These are phyloP conservation scores for Schwanniomyces pseudopolymorphus DNA, from an alignment of 805 yeast species.

Conservation along the genomic window DNA sequence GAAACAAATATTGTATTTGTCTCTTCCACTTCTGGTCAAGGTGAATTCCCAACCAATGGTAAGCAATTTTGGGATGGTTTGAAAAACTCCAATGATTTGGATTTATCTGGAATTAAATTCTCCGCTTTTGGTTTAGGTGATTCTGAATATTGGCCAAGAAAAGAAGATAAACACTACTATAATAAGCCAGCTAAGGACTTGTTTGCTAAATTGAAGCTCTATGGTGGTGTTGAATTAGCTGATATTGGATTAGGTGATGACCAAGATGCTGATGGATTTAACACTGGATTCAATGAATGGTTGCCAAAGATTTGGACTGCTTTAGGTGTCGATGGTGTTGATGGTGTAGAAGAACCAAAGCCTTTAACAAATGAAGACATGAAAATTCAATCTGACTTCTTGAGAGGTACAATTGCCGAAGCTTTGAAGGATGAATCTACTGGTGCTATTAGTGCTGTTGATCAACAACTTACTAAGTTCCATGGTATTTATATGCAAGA, in stretches of 20 bases:
- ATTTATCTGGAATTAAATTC: constrained; percentile 55
- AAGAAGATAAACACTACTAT: constrained; percentile 90
- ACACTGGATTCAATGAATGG: constrained; percentile 90
- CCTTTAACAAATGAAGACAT: constrained; percentile 92
- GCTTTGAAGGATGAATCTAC: constrained; percentile 80
- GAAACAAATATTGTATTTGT: constrained; percentile 70
- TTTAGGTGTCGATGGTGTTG: constrained; percentile 79
- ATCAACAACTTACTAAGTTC: constrained; percentile 93
- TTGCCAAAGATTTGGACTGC: constrained; percentile 83
- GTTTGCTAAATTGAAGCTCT: constrained; percentile 56
- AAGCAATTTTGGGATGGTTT: constrained; percentile 72
- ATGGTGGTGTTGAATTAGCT: constrained; percentile 73
- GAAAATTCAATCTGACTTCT: constrained; percentile 79
- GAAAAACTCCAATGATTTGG: constrained; percentile 61
- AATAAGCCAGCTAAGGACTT: constrained; percentile 87
- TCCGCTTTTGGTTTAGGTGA: constrained; percentile 81
- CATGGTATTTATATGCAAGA: constrained; percentile 99
- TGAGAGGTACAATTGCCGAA: constrained; percentile 91
- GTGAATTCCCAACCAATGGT: constrained; percentile 84
- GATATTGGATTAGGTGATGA: constrained; percentile 92
- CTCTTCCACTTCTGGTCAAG: constrained; percentile 81
- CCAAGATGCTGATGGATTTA: constrained; percentile 94
- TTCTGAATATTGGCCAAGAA: constrained; percentile 93
- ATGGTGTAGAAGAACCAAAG: constrained; percentile 87
- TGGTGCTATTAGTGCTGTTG: constrained; percentile 87